Evolutionary conservation across 2,329 filamentous ascomycete species (phyloP).

Genomic region (Dactylellina leptospora): DNA sequence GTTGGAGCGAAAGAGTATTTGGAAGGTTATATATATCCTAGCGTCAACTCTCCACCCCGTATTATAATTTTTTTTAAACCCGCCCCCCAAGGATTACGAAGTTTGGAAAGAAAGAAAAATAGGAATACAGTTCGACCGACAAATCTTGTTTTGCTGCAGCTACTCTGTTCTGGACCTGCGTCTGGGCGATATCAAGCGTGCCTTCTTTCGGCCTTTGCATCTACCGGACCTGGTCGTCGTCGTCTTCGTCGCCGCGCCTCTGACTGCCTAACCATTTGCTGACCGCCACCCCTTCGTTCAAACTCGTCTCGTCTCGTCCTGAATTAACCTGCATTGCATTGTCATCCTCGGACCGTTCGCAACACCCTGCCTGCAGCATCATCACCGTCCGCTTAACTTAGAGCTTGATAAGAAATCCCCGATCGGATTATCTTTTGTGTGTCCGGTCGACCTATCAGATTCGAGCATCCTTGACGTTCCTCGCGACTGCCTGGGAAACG

Average conservation of each 20-base stretch:
- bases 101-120: conserved; percentile 7
- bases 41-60: conserved; percentile 23
- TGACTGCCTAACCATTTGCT: too few relatives aligned
- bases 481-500: conserved; percentile 22
- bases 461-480: conserved; percentile 2
- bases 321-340: conserved; percentile 38
- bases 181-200: conserved; percentile 2
- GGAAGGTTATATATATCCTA: conserved; percentile 53
- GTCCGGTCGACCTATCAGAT: conserved; percentile 38
- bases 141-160: conserved; percentile 20
- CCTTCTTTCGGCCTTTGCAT: conserved; percentile 1
- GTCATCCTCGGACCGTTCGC: conserved; percentile 40
- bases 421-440: conserved; percentile 29
- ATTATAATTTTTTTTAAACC: conserved; percentile 23
- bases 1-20: conserved; percentile 31
- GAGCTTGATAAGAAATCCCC: conserved; percentile 33
- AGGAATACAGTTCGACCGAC: neutral
- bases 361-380: conserved; percentile 39
- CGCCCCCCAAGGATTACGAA: conserved; percentile 8
- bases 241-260: too few relatives aligned
- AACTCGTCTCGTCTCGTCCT: conserved; percentile 2
- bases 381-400: neutral
- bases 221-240: conserved; percentile 6
- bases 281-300: conserved; percentile 10
- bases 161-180: conserved; percentile 11